Base-by-base conservation (phyloP, 2,329 filamentous ascomycete genomes). In the Botrytis elliptica region DNA sequence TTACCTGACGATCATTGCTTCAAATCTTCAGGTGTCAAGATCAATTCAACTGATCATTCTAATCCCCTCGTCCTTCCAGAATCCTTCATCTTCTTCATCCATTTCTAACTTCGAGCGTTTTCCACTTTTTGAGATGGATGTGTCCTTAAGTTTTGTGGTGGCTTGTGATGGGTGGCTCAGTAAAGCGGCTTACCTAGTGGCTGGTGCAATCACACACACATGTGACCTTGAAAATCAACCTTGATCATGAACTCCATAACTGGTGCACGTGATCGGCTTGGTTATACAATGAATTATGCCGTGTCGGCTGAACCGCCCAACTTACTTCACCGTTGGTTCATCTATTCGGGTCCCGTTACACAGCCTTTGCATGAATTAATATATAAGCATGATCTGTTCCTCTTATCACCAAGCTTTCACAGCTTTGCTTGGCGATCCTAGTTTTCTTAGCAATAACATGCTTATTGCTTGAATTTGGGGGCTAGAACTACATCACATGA, bases 321-420 rank as follows among this genome's bases (percentile, higher is more conserved):
- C 8, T 29, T 20, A 25, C 6, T 33, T 40, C 33, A n/a, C 8
- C 65, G 36, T 57, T 57, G n/a, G n/a, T 38, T 36, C 16, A 40
- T 40, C 36, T 18, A 22, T 40, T 68, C 65, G 65, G 46, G 65
- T 68, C 46, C 65, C 46, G 9, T 68, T 33, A 14, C 46, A 68
- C 65, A 29, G 20, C 22, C 29, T 49, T 38, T 25, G n/a, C 29
- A 20, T 29, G 12, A 22, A 12, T 36, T 25, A 4, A 67, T 67
- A 40, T 55, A 40, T 63, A 6, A 42, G 4, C 25, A 12, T 36
- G 6, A 64, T 42, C 25, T 18, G 14, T 44, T 20, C 16, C 14
- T 5, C 36, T 52, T 7, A 4, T 14, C 16, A 25, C 25, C 16
- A 55, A 40, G 16, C 25, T 9, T 46, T 38, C 8, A 46, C n/a